Base-by-base conservation (phyloP, 2,329 filamentous ascomycete genomes). In the Neonectria faginata region DNA sequence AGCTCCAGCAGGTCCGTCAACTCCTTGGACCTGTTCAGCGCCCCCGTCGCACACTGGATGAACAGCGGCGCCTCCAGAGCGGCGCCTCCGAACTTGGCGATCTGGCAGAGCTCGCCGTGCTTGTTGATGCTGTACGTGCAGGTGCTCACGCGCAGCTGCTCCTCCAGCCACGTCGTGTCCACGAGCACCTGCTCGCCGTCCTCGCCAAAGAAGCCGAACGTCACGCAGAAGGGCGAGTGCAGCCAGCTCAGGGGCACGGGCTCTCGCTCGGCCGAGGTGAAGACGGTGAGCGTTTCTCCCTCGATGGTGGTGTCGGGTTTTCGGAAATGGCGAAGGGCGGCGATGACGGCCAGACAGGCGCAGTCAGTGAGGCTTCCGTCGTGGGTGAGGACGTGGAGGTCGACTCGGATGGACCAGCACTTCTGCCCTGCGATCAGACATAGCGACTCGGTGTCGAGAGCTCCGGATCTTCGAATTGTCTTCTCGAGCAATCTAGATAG, bases 371-470 rank as follows among this genome's bases (percentile, higher is more conserved):
- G 84, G 72, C 94, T 95, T 57, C 96, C 96, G 77, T 98, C 95
- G 76, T 94, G 93, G 55, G 93, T 91, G 50, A 98, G 86, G 51
- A 98, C 89, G 79, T 99, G 96, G 22, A 98, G 88, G 78, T 98
- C 95, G 20, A 93, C 94, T 62, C 95, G 90, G 67, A 99, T 86
- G 65, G 91, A 91, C 89, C 96, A 99, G 82, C 92, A 96, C 79
- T 97, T 97, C 65, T 92, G 86, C 8, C 93, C 94, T 11, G 96
- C 94, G 29, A 97, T 85, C 22, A 99, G 92, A 79, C 96, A 99
- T 48, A 99, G 86, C 4, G 94, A 97, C 80, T 99, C 96, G 36
- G 94, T 97, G 78, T 98, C 95, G 44, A 99, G 88, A 7, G 96
- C 95, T 71, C 92, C 92, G 1, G 94, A 97, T 65, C 96, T 91